A percentile compares a stretch with the other conserved stretches of the same genome.
Evolutionary conservation across 1,284 basidiomycete species (phyloP).

Genomic region (Ustilago curta): DNA sequence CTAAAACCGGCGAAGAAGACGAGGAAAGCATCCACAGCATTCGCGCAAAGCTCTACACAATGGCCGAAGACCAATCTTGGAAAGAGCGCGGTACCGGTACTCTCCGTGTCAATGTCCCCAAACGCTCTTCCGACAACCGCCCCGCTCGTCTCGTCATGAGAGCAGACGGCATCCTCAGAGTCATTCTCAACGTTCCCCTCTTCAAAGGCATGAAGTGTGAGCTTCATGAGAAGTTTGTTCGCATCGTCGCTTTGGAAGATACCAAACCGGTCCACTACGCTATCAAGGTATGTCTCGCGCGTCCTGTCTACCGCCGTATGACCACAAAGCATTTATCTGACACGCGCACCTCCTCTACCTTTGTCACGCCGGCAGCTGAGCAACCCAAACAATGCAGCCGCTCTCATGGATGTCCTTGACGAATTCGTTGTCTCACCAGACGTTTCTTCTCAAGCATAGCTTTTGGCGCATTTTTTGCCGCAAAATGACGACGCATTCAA

Average conservation of each 20-base stretch:
- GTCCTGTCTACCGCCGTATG: not conserved
- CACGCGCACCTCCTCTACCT: not conserved
- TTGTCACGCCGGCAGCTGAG: slow-evolving; percentile 21
- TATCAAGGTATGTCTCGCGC: slow-evolving; percentile 52
- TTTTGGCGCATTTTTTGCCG: not conserved
- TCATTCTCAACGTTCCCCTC: slow-evolving; percentile 85
- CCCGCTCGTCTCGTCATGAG: slow-evolving; percentile 91
- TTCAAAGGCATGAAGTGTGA: slow-evolving; percentile 87
- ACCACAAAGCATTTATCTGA: not conserved
- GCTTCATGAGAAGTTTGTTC: slow-evolving; percentile 74
- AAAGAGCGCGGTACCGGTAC: slow-evolving; percentile 88
- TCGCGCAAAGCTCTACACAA: slow-evolving; percentile 84
- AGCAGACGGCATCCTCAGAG: slow-evolving; percentile 87
- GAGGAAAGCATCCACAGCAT: slow-evolving; percentile 86
- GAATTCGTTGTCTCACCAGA: slow-evolving; percentile 33
- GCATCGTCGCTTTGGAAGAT: slow-evolving; percentile 65
- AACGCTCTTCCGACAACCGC: slow-evolving; percentile 72
- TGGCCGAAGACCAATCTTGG: slow-evolving; percentile 77
- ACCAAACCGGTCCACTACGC: slow-evolving; percentile 62
- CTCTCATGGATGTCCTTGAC: slow-evolving; percentile 51
- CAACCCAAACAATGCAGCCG: slow-evolving; percentile 51
- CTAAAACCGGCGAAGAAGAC: slow-evolving; percentile 89
- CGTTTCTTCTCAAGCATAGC: slow-evolving; percentile 18
- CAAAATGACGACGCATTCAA: not conserved
- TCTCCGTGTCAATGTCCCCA: slow-evolving; percentile 81